Evolutionary conservation across 371 early-diverging fungal genomes (phyloP), one percentile per base, ranked within the genome.

Genomic region (Paraphysoderma sedebokerense): DNA sequence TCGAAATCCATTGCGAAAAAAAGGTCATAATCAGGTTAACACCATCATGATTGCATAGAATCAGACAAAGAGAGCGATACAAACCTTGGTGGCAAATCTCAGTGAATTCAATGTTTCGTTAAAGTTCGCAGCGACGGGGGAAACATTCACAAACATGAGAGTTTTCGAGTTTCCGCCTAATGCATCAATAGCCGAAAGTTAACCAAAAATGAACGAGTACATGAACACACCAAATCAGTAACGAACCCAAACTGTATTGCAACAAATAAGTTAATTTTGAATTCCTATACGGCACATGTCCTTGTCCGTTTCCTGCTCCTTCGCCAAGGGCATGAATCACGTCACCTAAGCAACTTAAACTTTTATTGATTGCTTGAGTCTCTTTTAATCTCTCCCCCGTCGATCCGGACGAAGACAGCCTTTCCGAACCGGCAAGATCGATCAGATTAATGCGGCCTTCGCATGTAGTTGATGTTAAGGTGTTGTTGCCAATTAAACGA

Each of bases 121-220:
- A 38, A 85, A 68, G 60, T 79, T 79, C 29, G 69, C 65, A 17
- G 66, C 52, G 46, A 77, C 54, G 9, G 92, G 92, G 22, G 83
- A 81, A 26, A 99, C 73, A 56, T 97, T 98, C 22, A 98, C 97
- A 79, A 99, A 91, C 98, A 99, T 98, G 17, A 95, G 72, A 1
- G 92, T 92, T 62, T 96, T 93, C 54, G 87, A 85, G 55, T 93
- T 96, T 19, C 92, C 92, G 8, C 85, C 63, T 27, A 62, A 23
- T 11, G 23, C 11, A 1, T 44, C 5, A 37, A 36, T 40, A 20
- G 51, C 40, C 19, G 9, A 15, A 22, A 38, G 8, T 0, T n/a
- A n/a, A n/a, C 20, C 6, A 53, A 39, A 35, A 53, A 46, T 7
- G 28, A 39, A 50, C 47, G 23, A n/a, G n/a, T 7, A 19, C 11